Evolutionary conservation across 257 asterid species (phyloP), one percentile per base, ranked within the genome.

Genomic region (Rauvolfia tetraphylla): DNA sequence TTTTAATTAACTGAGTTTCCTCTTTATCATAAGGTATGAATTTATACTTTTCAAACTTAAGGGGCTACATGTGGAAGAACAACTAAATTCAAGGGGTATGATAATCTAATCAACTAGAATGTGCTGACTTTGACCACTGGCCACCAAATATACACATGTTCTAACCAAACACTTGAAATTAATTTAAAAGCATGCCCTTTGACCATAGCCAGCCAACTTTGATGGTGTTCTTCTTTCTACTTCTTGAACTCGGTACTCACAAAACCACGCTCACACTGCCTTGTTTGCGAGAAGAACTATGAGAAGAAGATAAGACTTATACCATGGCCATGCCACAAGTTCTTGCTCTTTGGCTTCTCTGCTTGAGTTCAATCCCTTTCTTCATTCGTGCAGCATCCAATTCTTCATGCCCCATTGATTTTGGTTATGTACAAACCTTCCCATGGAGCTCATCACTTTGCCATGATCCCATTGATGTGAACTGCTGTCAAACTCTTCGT

Each of bases 391-490:
- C 42, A 62, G 68, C 9, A 62, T 62, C n/a, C 68, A 31, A 62
- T 62, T 62, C 68, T 31, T 62, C 77, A 36, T 73, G 77, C 46
- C 69, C 77, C n/a, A 38, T 73, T 62, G 68, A 73, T 73, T 65
- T 73, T 15, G 36, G 38, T 23, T 73, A 57, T 38, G 77, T 57
- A 18, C 20, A 38, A 42, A 57, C 34, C 51, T 38, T 73, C 15
- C 49, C 49, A n/a, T 73, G 77, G 77, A 57, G 33, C 31, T 10
- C 48, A 54, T 23, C 69, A 6, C 34, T 54, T 51, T 73, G 77
- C 25, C 51, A 36, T 36, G 18, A 31, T 0, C 46, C 76, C 62
- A 29, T 23, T 4, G 38, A 27, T 27, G 25, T 2, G 23, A 70
- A 58, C 11, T 73, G 77, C 33, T 73, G 77, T n/a, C 69, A 57